phyloP scores from a whole-genome alignment of 768 basidiomycete species.

The Kwoniella bestiolae region DNA sequence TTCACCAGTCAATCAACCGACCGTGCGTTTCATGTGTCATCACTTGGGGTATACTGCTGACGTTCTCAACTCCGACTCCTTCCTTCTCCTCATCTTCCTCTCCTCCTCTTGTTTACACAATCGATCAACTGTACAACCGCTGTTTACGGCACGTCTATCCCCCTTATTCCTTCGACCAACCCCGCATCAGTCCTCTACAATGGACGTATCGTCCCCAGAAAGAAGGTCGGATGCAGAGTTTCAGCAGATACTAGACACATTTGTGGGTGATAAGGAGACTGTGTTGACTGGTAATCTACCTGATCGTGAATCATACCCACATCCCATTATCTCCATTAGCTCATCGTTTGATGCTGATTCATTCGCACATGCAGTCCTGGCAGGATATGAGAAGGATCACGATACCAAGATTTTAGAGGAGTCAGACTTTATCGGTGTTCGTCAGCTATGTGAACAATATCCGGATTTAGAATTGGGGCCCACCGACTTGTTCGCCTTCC shows the following conservation, averaged over 20 bases:
- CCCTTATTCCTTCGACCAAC: not conserved
- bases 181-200: not conserved
- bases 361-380: slow-evolving; percentile 35
- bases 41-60: not conserved
- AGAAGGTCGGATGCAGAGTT: slow-evolving; percentile 45
- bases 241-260: slow-evolving; percentile 45
- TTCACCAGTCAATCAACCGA: slow-evolving; percentile 9
- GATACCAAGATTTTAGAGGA: slow-evolving; percentile 40
- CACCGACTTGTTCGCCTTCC: slow-evolving; percentile 41
- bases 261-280: slow-evolving; percentile 40
- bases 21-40: slow-evolving; percentile 3
- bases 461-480: slow-evolving; percentile 35
- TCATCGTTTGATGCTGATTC: not conserved
- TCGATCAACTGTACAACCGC: not conserved
- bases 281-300: slow-evolving; percentile 43
- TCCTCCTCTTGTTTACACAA: not conserved
- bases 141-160: not conserved
- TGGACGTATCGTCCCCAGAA: slow-evolving; percentile 12
- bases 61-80: not conserved
- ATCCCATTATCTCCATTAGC: not conserved
- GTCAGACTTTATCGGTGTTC: slow-evolving; percentile 30
- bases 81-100: not conserved
- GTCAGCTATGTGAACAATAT: slow-evolving; percentile 31
- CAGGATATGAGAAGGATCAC: slow-evolving; percentile 35
- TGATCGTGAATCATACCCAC: slow-evolving; percentile 28